Evolutionary conservation across 2,329 filamentous ascomycete species (phyloP).

Genomic region (Dothidotthia symphoricarpi): DNA sequence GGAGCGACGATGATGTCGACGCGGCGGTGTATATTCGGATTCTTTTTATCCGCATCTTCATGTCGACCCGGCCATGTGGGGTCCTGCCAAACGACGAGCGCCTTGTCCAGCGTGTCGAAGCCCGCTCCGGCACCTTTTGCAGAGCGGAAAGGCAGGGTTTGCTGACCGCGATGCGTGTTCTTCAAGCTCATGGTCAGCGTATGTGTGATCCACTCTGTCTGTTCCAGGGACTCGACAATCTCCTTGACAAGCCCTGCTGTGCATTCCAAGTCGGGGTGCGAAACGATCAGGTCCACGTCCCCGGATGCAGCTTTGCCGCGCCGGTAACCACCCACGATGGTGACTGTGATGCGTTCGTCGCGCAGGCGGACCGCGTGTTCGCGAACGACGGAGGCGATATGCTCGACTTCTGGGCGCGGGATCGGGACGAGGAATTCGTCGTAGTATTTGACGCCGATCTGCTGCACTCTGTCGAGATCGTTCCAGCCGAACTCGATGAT

Average conservation of each 20-base stretch:
- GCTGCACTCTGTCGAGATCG: constrained; percentile 72
- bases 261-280: constrained; percentile 67
- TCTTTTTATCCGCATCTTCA: constrained; percentile 50
- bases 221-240: constrained; percentile 70
- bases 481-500: constrained; percentile 80
- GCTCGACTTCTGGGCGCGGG: constrained; percentile 68
- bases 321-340: constrained; percentile 77
- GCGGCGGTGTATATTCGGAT: constrained; percentile 73
- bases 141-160: constrained; percentile 56
- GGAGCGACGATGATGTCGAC: constrained; percentile 91
- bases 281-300: constrained; percentile 84
- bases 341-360: constrained; percentile 54
- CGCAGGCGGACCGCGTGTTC: constrained; percentile 65
- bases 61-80: constrained; percentile 48
- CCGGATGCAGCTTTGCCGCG: constrained; percentile 71
- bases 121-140: constrained; percentile 54
- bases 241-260: constrained; percentile 70
- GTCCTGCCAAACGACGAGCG: constrained; percentile 87
- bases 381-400: constrained; percentile 64
- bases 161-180: constrained; percentile 71
- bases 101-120: constrained; percentile 89
- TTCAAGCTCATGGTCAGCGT: constrained; percentile 69
- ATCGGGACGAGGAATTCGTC: constrained; percentile 77
- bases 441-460: constrained; percentile 93
- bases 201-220: constrained; percentile 72